A percentile compares a stretch with the other conserved stretches of the same genome.
Evolutionary conservation across 768 basidiomycete genomes (phyloP).

Genomic region (Phanerochaete carnosa): DNA sequence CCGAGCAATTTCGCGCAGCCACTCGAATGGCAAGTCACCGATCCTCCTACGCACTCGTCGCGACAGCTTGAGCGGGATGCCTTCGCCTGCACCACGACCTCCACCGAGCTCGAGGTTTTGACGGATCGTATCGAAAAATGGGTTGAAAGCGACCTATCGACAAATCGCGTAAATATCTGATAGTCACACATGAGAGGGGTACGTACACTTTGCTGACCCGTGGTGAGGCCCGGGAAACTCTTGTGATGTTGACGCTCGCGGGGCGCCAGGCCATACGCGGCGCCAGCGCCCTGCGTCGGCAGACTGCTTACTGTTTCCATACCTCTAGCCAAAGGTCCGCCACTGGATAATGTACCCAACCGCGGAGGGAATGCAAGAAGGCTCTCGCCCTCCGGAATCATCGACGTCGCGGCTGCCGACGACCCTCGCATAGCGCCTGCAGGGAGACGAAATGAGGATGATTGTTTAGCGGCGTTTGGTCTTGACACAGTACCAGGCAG

Average conservation of each 20-base stretch:
- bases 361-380: conserved; percentile 2
- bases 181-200: background rate
- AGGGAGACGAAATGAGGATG: conserved; percentile 1
- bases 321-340: background rate
- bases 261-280: background rate
- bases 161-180: background rate
- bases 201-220: background rate
- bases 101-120: conserved; percentile 78
- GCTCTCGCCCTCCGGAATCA: conserved; percentile 3
- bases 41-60: conserved; percentile 38
- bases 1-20: conserved; percentile 71
- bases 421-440: background rate
- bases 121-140: conserved; percentile 93
- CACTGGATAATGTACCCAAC: background rate
- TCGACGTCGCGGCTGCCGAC: background rate
- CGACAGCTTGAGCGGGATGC: conserved; percentile 69
- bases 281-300: conserved; percentile 1
- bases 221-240: background rate
- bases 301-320: background rate
- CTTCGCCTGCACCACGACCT: conserved; percentile 38
- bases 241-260: background rate
- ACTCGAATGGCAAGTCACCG: conserved; percentile 74
- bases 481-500: background rate
- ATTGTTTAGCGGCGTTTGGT: background rate
- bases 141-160: conserved; percentile 57